These are phyloP conservation scores for Nicotiana knightiana DNA, from an alignment of 257 asterid species.

Conservation along the genomic window DNA sequence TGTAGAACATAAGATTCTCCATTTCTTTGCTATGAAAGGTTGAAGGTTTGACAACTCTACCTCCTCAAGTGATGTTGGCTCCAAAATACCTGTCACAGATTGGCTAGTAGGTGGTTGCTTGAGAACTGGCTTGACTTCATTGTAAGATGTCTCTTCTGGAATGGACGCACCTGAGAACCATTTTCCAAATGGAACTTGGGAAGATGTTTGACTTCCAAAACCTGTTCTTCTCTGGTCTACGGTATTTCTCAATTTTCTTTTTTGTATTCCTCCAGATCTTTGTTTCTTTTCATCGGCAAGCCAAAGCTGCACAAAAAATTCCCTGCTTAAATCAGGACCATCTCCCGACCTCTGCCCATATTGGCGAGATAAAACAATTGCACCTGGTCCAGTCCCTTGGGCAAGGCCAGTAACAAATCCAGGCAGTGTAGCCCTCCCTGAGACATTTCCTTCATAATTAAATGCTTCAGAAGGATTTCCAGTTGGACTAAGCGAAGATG, in stretches of 20 bases:
- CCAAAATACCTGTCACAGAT: constrained; percentile 61
- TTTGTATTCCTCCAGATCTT: constrained; percentile 25
- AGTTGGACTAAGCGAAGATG: not conserved
- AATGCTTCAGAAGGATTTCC: constrained; percentile 7
- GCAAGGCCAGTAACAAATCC: constrained; percentile 18
- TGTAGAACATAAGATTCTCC: not conserved
- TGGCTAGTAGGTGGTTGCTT: constrained; percentile 83
- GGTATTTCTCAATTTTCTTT: constrained; percentile 22
- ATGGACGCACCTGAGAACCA: constrained; percentile 39
- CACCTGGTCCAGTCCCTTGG: constrained; percentile 21
- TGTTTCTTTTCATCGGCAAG: constrained; percentile 45
- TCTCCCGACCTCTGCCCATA: constrained; percentile 29
- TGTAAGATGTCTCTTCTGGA: constrained; percentile 25
- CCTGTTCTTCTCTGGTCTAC: constrained; percentile 20
- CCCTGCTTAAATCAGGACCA: constrained; percentile 60
- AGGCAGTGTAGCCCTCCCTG: constrained; percentile 32
- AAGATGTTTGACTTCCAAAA: constrained; percentile 19
- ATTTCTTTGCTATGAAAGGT: constrained; percentile 2
- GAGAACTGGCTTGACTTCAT: constrained; percentile 35
- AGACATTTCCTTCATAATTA: constrained; percentile 18
- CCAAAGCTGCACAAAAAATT: constrained; percentile 75
- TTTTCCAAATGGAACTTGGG: constrained; percentile 30
- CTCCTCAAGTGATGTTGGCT: constrained; percentile 81
- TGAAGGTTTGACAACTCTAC: constrained; percentile 28
- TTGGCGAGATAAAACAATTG: constrained; percentile 26